Base-by-base conservation (phyloP, 352 stramenopile species). In the Phytophthora parvispora region DNA sequence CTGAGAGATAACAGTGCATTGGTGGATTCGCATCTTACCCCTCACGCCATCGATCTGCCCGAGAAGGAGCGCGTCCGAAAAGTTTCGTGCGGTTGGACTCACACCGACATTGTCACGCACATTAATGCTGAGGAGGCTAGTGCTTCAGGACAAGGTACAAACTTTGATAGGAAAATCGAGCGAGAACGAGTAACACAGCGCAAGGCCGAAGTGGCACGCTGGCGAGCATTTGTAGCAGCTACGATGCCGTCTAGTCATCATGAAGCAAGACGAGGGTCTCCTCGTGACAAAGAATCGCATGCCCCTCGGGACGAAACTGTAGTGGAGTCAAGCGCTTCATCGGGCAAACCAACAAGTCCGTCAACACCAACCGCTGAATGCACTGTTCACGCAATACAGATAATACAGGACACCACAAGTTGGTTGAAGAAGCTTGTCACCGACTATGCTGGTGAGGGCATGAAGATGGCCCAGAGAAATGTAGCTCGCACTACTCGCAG, bases 51-150 rank as follows among this genome's bases (percentile, higher is more conserved):
- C 6, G 16, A 36, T 2, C 54, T 90, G 7, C 78, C 75, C 1
- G 55, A 69, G 15, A 71, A 75, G 8, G 78, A 93, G 50, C 60
- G 64, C 13, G 84, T 79, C 1, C 67, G 75, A 3, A 77, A 78
- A 50, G 69, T 92, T 22, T 80, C 79, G 2, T 94, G 86, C 32
- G 87, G 87, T 1, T 95, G 85, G 85, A 72, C 74, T 0, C 82
- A 93, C 64, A 93, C 82, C 1, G 84, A 87, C 25, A 64, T 94
- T n/a, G 57, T 87, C 20, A 90, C 83, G 10, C 69, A 89, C 31
- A 45, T 69, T 32, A 49, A 20, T 45, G 29, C 60, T 7, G 61
- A 76, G 13, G 69, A 71, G 16, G 54, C 47, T 6, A 69, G 58
- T 53, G 48, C 31, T 28, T 74, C 54, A 13, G 56, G 56, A n/a